Evolutionary conservation across 345 rosid genomes (phyloP).

Genomic region (Brassica rapa): DNA sequence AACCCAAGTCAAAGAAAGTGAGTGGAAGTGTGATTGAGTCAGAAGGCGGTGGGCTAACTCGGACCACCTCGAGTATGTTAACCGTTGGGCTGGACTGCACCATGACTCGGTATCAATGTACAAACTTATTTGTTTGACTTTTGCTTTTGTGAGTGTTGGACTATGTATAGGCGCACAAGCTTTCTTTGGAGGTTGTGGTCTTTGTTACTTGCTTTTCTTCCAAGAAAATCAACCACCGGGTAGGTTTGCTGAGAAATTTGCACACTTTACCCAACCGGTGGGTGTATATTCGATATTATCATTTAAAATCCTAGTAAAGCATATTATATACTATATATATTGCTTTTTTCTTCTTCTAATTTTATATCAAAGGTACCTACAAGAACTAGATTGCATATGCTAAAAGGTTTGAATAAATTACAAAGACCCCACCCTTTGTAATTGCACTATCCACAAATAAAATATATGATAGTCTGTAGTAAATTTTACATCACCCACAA

Average conservation of each 20-base stretch:
- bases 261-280: conserved; percentile 28
- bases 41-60: conserved; percentile 32
- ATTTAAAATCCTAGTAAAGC: not conserved
- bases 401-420: not conserved
- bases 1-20: conserved; percentile 40
- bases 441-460: not conserved
- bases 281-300: conserved; percentile 1
- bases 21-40: conserved; percentile 41
- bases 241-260: conserved; percentile 1
- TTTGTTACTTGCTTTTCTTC: not conserved
- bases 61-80: conserved; percentile 31
- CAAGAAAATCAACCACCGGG: conserved; percentile 10
- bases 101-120: conserved; percentile 15
- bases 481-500: not conserved
- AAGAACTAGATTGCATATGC: not conserved
- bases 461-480: not conserved
- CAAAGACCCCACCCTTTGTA: not conserved
- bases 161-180: not conserved
- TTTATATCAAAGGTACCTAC: not conserved
- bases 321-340: not conserved
- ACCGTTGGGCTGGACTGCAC: not conserved
- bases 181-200: conserved; percentile 12
- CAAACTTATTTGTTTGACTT: not conserved
- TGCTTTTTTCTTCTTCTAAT: not conserved
- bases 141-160: not conserved